Base-by-base conservation (phyloP, 306 rosid genomes). In the Prunus campanulata region DNA sequence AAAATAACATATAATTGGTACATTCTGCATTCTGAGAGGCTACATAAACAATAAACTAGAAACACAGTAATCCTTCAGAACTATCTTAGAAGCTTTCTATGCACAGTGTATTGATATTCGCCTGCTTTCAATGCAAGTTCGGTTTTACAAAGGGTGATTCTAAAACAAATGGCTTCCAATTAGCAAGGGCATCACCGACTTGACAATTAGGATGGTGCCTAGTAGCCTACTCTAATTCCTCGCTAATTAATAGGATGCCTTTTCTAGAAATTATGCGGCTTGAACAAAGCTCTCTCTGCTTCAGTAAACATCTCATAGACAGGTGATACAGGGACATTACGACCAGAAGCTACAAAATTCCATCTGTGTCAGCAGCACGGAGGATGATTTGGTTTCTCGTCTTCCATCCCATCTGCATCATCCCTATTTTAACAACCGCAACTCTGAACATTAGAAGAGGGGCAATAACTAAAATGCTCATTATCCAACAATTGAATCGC, bases 331-430 rank as follows among this genome's bases (percentile, higher is more conserved):
- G 61, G 63, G 65, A 47, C 30, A 49, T 12, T n/a, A 68, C 63
- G 66, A 57, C 84, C 32, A 66, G 76, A 81, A 30, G 67, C 65
- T 47, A 74, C 27, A 61, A 50, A 29, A 25, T 70, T 81, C 68
- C 66, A 64, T 71, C 55, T 48, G 65, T 60, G 60, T 57, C 85
- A 84, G 24, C 81, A 84, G 12, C 80, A 84, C 1, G 77, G 67
- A 14, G 83, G 81, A 47, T 70, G 86, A 83, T 55, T 75, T 16
- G 74, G 67, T 73, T 86, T 84, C 54, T 87, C 93, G 75, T 88
- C 91, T 50, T 88, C 90, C 93, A 91, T 86, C 55, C 86, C 90
- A 68, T 87, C 85, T 11, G 57, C 78, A 42, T 57, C 84, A 71
- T 85, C 89, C 85, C 89, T 88, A 88, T 49, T 71, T 22, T 19